phyloP scores from a whole-genome alignment of 1,139 yeast species.

The Lodderomyces margitis region DNA sequence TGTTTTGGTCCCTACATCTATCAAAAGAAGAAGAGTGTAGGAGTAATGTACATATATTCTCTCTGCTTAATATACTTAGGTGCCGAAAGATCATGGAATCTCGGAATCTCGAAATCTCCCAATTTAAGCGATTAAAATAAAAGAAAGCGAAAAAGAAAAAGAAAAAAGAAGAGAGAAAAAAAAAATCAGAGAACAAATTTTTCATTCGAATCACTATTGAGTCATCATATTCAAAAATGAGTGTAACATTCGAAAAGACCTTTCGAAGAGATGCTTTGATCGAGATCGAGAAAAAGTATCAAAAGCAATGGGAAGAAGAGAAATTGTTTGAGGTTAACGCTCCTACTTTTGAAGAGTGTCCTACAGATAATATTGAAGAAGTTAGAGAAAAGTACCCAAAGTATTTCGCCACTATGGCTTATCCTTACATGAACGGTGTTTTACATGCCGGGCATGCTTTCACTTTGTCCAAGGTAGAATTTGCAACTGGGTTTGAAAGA shows the following conservation, averaged over 20 bases:
- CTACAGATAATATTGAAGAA: slow-evolving; percentile 59
- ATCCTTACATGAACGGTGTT: slow-evolving; percentile 98
- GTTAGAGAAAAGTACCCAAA: slow-evolving; percentile 81
- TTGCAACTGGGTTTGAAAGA: slow-evolving; percentile 90
- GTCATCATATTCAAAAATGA: slow-evolving; percentile 26
- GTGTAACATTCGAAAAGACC: slow-evolving; percentile 55
- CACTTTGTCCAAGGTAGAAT: slow-evolving; percentile 93
- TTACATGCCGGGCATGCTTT: slow-evolving; percentile 97
- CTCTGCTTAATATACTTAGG: not conserved
- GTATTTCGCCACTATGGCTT: slow-evolving; percentile 92
- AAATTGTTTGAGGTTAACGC: slow-evolving; percentile 86
- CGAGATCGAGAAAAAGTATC: slow-evolving; percentile 87
- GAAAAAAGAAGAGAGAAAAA: not conserved
- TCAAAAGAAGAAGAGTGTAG: slow-evolving; percentile 10
- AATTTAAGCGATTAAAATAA: too few species aligned
- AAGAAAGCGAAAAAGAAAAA: not conserved
- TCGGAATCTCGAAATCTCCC: too few species aligned
- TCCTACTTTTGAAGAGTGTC: slow-evolving; percentile 67
- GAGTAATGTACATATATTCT: not conserved
- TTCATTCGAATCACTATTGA: slow-evolving; percentile 5
- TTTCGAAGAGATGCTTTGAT: slow-evolving; percentile 92
- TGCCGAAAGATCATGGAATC: too few species aligned
- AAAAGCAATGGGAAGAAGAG: slow-evolving; percentile 81
- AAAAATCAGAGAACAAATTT: slow-evolving; percentile 7
- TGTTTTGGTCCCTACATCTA: slow-evolving; percentile 10